Evolutionary conservation across 2,329 filamentous ascomycete genomes (phyloP), one percentile per base, ranked within the genome.

Genomic region (Thermoascus crustaceus): DNA sequence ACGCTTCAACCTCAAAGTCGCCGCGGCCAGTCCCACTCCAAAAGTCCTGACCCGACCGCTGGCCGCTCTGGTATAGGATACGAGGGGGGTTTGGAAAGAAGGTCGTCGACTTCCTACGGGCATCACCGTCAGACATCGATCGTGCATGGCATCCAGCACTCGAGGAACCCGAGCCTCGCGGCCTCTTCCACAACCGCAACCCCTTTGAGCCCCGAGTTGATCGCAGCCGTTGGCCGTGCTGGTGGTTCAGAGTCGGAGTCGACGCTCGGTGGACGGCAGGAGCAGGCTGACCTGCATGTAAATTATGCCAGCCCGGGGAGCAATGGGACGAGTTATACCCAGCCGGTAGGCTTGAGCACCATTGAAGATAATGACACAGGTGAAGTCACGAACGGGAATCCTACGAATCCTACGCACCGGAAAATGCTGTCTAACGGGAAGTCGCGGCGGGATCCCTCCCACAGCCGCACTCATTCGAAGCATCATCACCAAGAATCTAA

Each of bases 111-210:
- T 40, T 73, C 71, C 10, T 81, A 96, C 69, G 85, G 85, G 40
- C 88, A 98, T 60, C 87, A 96, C 64, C 81, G 91, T 37, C 87
- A 98, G 66, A 94, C 89, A 1, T 96, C 89, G 32, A 95, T 96
- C 50, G 88, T 96, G 38, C 85, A 96, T 76, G 89, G 91, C 36
- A 61, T 94, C 48, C 88, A 94, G 60, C 91, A 98, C 63, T 82
- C 75, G 38, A 68, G 89, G 63, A 94, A 93, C 73, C 83, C 87
- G 50, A 95, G 88, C 65, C 78, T 63, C 47, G 58, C 59, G 21
- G 49, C 54, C 25, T 87, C 85, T 57, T 78, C 83, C 38, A 76
- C 82, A 22, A 81, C 69, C 27, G 66, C 82, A 18, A 94, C 84
- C 59, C 89, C 89, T 39, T 70, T 95, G 52, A 94, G 85, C 60